Conservation (phyloP, 139 green algal genomes). For the Chlorella sp. region DNA sequence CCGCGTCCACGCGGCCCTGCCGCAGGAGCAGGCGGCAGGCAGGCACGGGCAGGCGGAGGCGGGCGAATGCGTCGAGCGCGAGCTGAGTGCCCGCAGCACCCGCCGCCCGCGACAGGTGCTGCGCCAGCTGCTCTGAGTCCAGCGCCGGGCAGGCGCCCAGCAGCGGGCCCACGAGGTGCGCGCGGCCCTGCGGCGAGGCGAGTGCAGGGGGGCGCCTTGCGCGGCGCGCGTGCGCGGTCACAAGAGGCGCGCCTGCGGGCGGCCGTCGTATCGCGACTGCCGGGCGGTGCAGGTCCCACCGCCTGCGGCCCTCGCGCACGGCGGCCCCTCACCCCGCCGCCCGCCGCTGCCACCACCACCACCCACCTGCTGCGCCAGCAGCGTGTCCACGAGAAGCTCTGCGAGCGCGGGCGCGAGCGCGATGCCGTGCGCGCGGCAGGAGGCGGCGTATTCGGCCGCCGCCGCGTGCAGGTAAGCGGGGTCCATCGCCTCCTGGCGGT, state of each 20-base stretch:
- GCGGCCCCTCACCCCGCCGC: background rate
- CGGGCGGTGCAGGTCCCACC: background rate
- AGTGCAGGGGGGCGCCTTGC: background rate
- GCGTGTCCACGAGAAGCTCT: background rate
- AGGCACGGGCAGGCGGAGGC: background rate
- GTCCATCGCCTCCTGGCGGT: background rate
- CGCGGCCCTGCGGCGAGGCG: background rate
- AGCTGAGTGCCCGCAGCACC: background rate
- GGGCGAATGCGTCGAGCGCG: background rate
- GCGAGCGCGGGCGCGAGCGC: background rate
- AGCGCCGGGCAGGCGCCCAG: conserved; percentile 15
- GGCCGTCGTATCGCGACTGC: background rate
- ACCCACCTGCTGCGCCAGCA: conserved; percentile 14
- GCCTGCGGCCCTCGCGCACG: background rate
- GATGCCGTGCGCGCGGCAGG: conserved; percentile 1
- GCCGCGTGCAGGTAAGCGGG: conserved; percentile 19
- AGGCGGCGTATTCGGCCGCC: conserved; percentile 17
- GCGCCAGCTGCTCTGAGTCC: conserved; percentile 18
- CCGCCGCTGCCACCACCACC: background rate
- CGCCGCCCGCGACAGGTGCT: conserved; percentile 13
- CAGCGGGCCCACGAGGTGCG: conserved; percentile 12
- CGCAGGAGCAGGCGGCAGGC: conserved; percentile 33
- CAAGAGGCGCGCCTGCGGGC: background rate
- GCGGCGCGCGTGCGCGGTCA: background rate
- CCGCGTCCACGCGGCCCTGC: background rate